Base-by-base conservation (phyloP, 257 asterid species). In the Solanum tarapatanum region DNA sequence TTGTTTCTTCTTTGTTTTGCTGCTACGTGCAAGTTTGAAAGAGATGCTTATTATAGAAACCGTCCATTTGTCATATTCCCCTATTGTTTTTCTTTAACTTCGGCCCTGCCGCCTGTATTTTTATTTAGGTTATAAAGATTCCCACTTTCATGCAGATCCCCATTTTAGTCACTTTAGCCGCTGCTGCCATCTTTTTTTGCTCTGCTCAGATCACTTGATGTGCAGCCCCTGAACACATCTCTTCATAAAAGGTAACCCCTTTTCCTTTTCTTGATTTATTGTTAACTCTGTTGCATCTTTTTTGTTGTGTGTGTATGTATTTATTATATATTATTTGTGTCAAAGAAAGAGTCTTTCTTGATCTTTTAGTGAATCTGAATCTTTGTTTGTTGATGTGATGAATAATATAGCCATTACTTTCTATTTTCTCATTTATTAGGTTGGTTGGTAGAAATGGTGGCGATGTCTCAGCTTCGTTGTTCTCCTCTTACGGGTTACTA, bases 391-490 rank as follows among this genome's bases (percentile, higher is more conserved):
- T 45, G 23, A 16, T 17, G 19, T 1, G 26, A 45, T 43, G 84
- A 79, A 51, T 51, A 51, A 51, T 51, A 51, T 51, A 51, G n/a
- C 62, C 3, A 6, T 51, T 51, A 2, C n/a, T 17, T 79, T 14
- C 0, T 8, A 14, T 80, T 45, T 80, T 3, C 2, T 4, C 5
- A 45, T 45, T 16, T 48, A 5, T 28, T 82, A 82, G 85, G 85
- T 12, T 79, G 84, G 84, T 48, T 55, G 85, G 85, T 82, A 28
- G 43, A 87, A 30, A 88, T 88, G 91, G 89, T 89, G 51, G 87
- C 88, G 21, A 89, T 87, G 90, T 51, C 91, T 75, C 93, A 88
- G 89, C 92, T 89, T 73, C 91, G 92, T 24, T 89, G 58, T 80
- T 74, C 89, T 51, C 88, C 93, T 11, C 73, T 88, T 35, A 41